phyloP scores from a whole-genome alignment of 2,329 filamentous ascomycete species.

The Atkinsonella texensis region DNA sequence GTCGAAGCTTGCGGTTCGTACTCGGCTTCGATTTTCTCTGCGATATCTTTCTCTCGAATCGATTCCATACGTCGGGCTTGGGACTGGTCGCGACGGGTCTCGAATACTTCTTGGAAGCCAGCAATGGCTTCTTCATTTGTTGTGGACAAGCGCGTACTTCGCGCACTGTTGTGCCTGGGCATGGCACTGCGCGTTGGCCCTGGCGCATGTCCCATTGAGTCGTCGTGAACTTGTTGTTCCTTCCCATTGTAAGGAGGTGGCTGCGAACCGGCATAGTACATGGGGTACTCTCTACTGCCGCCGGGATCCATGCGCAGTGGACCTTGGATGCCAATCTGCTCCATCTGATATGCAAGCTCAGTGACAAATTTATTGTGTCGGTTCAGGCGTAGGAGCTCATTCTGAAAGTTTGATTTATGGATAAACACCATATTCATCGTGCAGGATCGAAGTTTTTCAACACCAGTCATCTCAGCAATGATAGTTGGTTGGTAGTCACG shows the following conservation, averaged over 20 bases:
- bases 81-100: conserved; percentile 25
- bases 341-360: conserved; percentile 77
- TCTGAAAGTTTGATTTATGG: conserved; percentile 96
- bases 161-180: conserved; percentile 9
- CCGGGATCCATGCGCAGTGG: conserved; percentile 51
- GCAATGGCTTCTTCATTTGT: conserved; percentile 21
- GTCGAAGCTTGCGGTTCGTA: conserved; percentile 16
- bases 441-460: conserved; percentile 74
- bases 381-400: conserved; percentile 79
- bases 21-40: conserved; percentile 16
- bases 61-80: conserved; percentile 24
- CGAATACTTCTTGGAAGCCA: conserved; percentile 35
- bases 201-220: conserved; percentile 5
- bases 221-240: conserved; percentile 12
- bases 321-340: conserved; percentile 73
- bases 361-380: conserved; percentile 91
- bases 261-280: conserved; percentile 36
- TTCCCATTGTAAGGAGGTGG: conserved; percentile 22
- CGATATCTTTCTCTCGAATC: conserved; percentile 25
- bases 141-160: conserved; percentile 10
- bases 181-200: conserved; percentile 6
- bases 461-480: conserved; percentile 68
- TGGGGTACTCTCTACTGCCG: conserved; percentile 54
- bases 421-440: conserved; percentile 92
- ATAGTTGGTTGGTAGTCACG: conserved; percentile 82